Evolutionary conservation across 73 alveolate species (phyloP).

Genomic region (Symbiodinium pilosum): DNA sequence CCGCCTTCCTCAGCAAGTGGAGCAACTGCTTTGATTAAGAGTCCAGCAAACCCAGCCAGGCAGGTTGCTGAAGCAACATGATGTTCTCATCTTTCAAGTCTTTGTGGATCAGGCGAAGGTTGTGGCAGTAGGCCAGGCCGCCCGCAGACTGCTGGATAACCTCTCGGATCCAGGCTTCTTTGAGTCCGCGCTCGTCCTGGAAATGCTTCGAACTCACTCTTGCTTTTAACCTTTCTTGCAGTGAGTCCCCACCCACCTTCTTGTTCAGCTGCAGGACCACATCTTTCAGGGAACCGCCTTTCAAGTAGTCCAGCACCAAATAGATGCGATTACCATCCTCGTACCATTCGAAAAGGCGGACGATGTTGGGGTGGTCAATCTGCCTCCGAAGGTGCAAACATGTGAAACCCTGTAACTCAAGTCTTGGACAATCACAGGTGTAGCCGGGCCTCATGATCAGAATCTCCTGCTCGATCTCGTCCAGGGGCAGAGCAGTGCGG

Average conservation of each 20-base stretch:
- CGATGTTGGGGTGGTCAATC: constrained; percentile 85
- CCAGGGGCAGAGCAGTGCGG: constrained; percentile 85
- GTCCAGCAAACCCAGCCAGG: too few species aligned
- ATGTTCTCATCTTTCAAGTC: constrained; percentile 84
- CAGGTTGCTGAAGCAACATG: constrained; percentile 82
- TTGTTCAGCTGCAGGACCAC: constrained; percentile 55
- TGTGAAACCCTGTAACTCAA: not conserved
- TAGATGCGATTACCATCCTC: constrained; percentile 85
- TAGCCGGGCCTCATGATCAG: constrained; percentile 71
- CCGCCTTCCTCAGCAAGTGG: not conserved
- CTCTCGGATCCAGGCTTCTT: constrained; percentile 79
- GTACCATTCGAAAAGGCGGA: constrained; percentile 88
- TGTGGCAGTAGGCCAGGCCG: constrained; percentile 75
- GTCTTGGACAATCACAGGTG: not conserved
- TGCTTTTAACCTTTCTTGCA: not conserved
- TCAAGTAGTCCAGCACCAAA: constrained; percentile 73
- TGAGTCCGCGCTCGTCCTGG: constrained; percentile 57
- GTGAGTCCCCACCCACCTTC: not conserved
- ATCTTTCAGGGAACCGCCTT: constrained; percentile 82
- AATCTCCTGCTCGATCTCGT: constrained; percentile 89
- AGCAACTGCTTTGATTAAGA: not conserved
- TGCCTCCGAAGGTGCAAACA: not conserved
- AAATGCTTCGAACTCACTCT: not conserved
- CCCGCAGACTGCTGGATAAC: constrained; percentile 85
- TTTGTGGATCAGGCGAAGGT: constrained; percentile 79